These are phyloP conservation scores for Lepidium campestre DNA, from an alignment of 441 rosid genomes.

Conservation along the genomic window DNA sequence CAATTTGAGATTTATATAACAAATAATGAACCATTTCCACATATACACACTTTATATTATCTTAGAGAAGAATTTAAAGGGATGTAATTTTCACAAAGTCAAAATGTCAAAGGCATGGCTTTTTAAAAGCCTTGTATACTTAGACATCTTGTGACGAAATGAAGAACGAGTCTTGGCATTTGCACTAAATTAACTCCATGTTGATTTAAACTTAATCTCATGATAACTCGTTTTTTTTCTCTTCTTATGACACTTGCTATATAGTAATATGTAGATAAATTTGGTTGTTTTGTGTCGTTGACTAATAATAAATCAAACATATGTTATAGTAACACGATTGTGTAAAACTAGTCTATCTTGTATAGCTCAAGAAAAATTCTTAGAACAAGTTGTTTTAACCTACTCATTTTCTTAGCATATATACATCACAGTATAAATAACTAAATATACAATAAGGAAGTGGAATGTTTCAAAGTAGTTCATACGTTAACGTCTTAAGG, in stretches of 20 bases:
- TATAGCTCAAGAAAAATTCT: background rate
- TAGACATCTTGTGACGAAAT: background rate
- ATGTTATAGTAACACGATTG: background rate
- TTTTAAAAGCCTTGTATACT: background rate
- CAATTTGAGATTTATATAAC: background rate
- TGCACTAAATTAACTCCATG: slow-evolving; percentile 8
- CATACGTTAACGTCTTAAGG: background rate
- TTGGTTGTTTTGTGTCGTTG: background rate
- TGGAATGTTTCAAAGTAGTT: slow-evolving; percentile 23
- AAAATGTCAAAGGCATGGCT: background rate
- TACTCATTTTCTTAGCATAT: background rate
- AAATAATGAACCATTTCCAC: background rate
- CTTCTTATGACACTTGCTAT: slow-evolving; percentile 14
- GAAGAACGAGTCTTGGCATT: slow-evolving; percentile 15
- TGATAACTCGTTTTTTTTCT: slow-evolving; percentile 14
- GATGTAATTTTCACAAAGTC: background rate
- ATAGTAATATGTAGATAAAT: background rate
- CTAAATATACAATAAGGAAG: background rate
- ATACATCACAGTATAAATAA: background rate
- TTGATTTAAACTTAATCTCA: slow-evolving; percentile 13
- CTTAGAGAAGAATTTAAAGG: too few species aligned
- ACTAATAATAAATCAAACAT: slow-evolving; percentile 1
- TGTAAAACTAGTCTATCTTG: background rate
- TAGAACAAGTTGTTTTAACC: background rate
- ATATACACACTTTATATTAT: background rate